Evolutionary conservation across 2,329 filamentous ascomycete species (phyloP), one percentile per base, ranked within the genome.

Genomic region (Beauveria rudraprayagi): DNA sequence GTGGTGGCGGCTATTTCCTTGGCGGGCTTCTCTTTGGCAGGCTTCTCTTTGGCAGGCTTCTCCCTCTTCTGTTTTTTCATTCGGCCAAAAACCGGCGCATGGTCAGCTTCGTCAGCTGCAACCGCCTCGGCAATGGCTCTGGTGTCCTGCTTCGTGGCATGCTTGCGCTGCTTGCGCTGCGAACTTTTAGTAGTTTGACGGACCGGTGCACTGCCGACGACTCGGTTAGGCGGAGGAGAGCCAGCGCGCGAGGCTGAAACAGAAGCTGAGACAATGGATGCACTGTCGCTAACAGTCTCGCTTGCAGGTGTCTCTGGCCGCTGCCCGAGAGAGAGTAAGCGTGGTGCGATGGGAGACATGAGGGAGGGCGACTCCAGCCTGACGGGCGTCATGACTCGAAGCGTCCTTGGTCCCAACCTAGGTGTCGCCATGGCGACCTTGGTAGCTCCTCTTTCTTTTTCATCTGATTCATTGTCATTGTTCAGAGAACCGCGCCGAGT

Each of bases 21-120:
- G 9, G 55, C 43, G 19, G 61, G 48, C 54, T 63, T 60, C 0
- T 67, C 58, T 48, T 72, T 72, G 7, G 60, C 40, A 16, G 72
- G 72, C 67, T 84, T 87, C 67, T 88, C 85, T 74, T 91, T 93
- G 8, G 60, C 40, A 16, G 72, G 72, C 67, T 84, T 87, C 67
- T 88, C 85, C 74, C 91, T 93, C 78, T 90, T 92, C 71, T 90
- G 84, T 76, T 93, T 94, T 79, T 91, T 93, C 78, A 92, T 92
- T 57, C 90, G 84, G 40, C 89, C 89, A 54, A 91, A 72, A 46
- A 95, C 88, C 0, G 91, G 90, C 8, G 85, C 90, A 65, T 84
- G 82, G 65, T 84, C 81, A 56, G 83, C 78, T 14, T 79, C 72
- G 62, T 87, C 85, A 16, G 75, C 68, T 54, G 79, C 78, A 64